phyloP scores from a whole-genome alignment of 805 yeast genomes.

The Starmera amethionina region DNA sequence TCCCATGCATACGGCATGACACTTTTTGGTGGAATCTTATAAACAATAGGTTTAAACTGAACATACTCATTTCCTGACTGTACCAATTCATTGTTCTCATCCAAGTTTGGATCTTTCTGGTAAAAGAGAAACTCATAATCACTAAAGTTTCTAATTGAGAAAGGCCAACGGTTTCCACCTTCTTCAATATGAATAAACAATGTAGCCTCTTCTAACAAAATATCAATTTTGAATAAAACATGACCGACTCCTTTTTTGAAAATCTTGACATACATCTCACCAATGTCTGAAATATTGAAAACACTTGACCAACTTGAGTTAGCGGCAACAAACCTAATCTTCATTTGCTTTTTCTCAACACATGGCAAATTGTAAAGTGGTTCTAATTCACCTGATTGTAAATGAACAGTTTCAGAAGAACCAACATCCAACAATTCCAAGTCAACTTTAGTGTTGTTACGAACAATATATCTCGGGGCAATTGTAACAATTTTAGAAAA shows the following conservation, averaged over 20 bases:
- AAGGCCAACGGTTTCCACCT: slow-evolving; percentile 85
- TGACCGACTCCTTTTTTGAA: slow-evolving; percentile 57
- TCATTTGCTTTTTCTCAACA: slow-evolving; percentile 46
- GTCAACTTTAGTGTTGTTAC: slow-evolving; percentile 47
- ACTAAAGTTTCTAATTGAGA: slow-evolving; percentile 80
- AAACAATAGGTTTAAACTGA: slow-evolving; percentile 67
- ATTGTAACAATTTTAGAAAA: slow-evolving; percentile 69
- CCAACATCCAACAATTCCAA: slow-evolving; percentile 63
- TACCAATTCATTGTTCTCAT: slow-evolving; percentile 53
- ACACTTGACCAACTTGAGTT: slow-evolving; percentile 79
- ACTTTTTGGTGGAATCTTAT: slow-evolving; percentile 77
- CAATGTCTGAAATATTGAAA: slow-evolving; percentile 74
- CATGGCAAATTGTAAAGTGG: slow-evolving; percentile 62
- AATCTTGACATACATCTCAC: slow-evolving; percentile 68
- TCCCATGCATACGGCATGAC: slow-evolving; percentile 99
- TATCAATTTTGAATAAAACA: slow-evolving; percentile 58
- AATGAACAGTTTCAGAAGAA: slow-evolving; percentile 36
- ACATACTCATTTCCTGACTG: slow-evolving; percentile 30
- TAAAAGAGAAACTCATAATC: slow-evolving; percentile 78
- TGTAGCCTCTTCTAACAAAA: slow-evolving; percentile 72
- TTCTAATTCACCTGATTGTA: slow-evolving; percentile 35
- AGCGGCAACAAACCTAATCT: slow-evolving; percentile 46
- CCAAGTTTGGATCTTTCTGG: slow-evolving; percentile 68
- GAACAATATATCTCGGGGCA: slow-evolving; percentile 73
- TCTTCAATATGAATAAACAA: slow-evolving; percentile 65